Evolutionary conservation across 306 rosid species (phyloP), one percentile per base, ranked within the genome.

Genomic region (Trifolium subterraneum): DNA sequence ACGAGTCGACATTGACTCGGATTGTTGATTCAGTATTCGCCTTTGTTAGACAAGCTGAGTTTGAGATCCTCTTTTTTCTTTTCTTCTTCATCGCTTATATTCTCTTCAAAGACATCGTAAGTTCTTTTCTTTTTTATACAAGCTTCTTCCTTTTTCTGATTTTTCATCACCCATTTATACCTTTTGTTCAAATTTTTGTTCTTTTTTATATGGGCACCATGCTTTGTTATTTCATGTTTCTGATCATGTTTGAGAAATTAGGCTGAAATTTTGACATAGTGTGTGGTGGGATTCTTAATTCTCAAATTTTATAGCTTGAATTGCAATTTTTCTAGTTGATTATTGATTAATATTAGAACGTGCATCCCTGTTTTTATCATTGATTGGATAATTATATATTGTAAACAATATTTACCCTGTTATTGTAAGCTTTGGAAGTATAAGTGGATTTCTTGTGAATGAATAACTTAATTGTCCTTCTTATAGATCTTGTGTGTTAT

Each of bases 91-190:
- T 93, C 70, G 92, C 90, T 51, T 93, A 77, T 78, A 20, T 89
- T 33, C 18, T 93, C 81, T 93, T 91, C 93, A 93, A 89, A 86
- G 96, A 93, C 81, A 83, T 93, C 39, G 98, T 91, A 80, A 81
- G 90, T 81, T 31, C 14, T 15, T 22, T 41, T 13, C 0, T 15
- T 18, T 10, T 27, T 0, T 6, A 27, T 6, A 29, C 4, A 29
- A 55, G 6, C 62, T 55, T 55, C 56, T 31, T 44, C 36, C 70
- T 79, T 19, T 38, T 41, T 20, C 44, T 68, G 0, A 47, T 47
- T 47, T 47, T 2, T 47, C 8, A 47, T 0, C 19, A 47, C 54
- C 54, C 54, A 48, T 48, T 48, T 48, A 7, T 1, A 5, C 7
- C 22, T 1, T 48, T 48, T 48, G 22, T 48, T 48, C 22, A 48